Evolutionary conservation across 805 yeast genomes (phyloP).

Genomic region (Yarrowia sp.): DNA sequence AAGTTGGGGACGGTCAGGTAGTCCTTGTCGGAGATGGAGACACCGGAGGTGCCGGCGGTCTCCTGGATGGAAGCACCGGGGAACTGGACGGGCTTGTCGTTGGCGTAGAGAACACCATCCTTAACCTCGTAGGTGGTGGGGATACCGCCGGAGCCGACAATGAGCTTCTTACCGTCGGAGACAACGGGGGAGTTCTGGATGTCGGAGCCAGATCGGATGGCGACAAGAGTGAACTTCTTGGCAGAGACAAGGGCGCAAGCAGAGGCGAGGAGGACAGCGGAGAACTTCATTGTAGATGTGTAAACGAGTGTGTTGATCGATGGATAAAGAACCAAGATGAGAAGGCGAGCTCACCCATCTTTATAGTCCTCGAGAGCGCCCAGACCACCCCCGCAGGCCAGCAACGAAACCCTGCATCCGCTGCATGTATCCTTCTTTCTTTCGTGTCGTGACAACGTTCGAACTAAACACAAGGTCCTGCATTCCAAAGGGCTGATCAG

Average conservation of each 20-base stretch:
- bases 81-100: constrained; percentile 34
- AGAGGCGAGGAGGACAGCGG: constrained; percentile 33
- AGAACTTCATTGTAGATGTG: constrained; percentile 16
- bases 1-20: constrained; percentile 16
- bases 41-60: not conserved
- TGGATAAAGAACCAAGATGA: not conserved
- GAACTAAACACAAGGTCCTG: not conserved
- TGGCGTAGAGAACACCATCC: constrained; percentile 27
- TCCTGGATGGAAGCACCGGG: not conserved
- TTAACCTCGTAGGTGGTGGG: constrained; percentile 28
- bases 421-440: not conserved
- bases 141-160: constrained; percentile 2
- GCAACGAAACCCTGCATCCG: constrained; percentile 7
- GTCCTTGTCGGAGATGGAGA: constrained; percentile 3
- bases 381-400: not conserved
- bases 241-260: constrained; percentile 27
- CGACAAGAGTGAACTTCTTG: constrained; percentile 21
- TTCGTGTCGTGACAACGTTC: constrained; percentile 23
- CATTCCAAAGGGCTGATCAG: constrained; percentile 21
- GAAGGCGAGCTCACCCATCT: not conserved
- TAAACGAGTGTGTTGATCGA: constrained; percentile 21
- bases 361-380: not conserved
- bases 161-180: constrained; percentile 10
- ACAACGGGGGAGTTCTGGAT: constrained; percentile 25
- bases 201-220: constrained; percentile 38